Evolutionary conservation across 176 grass and related monocot genomes (phyloP), one percentile per base, ranked within the genome.

Genomic region (Triticum urartu): DNA sequence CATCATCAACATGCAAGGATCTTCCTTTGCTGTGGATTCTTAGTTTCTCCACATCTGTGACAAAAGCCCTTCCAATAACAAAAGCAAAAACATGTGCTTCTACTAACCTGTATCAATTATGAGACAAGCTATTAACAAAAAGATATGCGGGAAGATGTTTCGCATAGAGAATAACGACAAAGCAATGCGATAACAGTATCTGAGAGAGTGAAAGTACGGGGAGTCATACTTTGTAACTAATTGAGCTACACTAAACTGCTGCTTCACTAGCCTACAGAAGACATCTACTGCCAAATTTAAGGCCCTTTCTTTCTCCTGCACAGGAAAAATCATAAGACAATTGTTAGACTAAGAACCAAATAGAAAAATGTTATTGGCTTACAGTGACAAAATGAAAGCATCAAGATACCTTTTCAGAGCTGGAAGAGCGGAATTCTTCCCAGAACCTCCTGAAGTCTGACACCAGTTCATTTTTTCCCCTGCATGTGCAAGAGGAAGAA

Each of bases 81-180:
- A 99, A 99, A 99, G 90, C 95, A 89, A 99, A 99, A 87, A 99
- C 88, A 80, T 99, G 97, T 92, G 84, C 92, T 91, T 99, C 97
- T 71, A 99, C 94, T 94, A 97, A 96, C 89, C 97, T 99, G 97
- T 80, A 84, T 64, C 43, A 81, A 82, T 70, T 82, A 80, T 66
- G 24, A 67, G 60, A 68, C 30, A 72, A 20, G 50, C 36, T 63
- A 76, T 86, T 0, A 85, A 71, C 28, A 45, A 80, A 52, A 34
- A 65, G 40, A 59, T 12, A 6, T 75, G 24, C 52, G 67, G 64
- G 78, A 64, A 87, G 24, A 78, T 86, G 61, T 83, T 15, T 71
- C 72, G 38, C 59, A 76, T 64, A 25, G 4, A 62, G 10, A 80
- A 48, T 32, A 83, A 83, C 64, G 82, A 58, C 67, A 72, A 72